Percentiles rank a stretch among this genome's conserved stretches.
These are phyloP conservation scores for Raffaelea albimanens DNA, from an alignment of 2,329 filamentous ascomycete species.

Conservation along the genomic window DNA sequence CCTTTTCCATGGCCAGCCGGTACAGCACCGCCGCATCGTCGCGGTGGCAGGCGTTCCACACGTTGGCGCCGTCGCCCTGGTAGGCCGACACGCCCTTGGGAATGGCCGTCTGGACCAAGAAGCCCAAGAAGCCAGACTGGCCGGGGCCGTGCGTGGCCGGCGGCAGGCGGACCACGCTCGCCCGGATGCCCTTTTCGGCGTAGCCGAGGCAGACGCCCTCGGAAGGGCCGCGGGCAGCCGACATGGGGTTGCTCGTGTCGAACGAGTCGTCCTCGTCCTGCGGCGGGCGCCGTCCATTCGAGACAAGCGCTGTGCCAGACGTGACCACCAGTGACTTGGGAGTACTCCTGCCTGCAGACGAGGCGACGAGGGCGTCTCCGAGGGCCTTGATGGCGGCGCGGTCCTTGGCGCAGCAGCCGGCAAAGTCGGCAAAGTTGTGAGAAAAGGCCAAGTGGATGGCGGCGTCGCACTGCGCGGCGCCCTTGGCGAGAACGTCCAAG, in stretches of 20 bases:
- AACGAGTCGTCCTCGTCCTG: conserved; percentile 20
- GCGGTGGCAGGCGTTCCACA: conserved; percentile 27
- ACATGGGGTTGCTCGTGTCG: conserved; percentile 9
- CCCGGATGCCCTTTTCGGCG: conserved; percentile 21
- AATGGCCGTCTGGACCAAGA: conserved; percentile 18
- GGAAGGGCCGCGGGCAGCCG: conserved; percentile 11
- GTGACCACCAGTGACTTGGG: conserved; percentile 26
- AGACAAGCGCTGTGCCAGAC: conserved; percentile 23
- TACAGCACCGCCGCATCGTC: conserved; percentile 27
- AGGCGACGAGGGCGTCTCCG: conserved; percentile 17
- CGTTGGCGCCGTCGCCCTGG: conserved; percentile 24
- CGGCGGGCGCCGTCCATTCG: conserved; percentile 13
- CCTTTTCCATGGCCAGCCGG: conserved; percentile 27
- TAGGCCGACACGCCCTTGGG: conserved; percentile 22
- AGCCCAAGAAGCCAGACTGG: conserved; percentile 20
- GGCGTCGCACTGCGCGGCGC: conserved; percentile 23
- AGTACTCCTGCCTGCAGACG: background rate
- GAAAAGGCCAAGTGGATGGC: conserved; percentile 32
- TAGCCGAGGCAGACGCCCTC: conserved; percentile 18
- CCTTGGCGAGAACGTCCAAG: conserved; percentile 21
- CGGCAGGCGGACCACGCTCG: conserved; percentile 26
- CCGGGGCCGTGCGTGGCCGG: conserved; percentile 27
- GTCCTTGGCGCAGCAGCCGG: conserved; percentile 19
- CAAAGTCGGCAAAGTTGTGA: conserved; percentile 28
- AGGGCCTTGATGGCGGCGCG: conserved; percentile 26